Evolutionary conservation across 805 yeast species (phyloP), one percentile per base, ranked within the genome.

Genomic region (Candida patagonica): DNA sequence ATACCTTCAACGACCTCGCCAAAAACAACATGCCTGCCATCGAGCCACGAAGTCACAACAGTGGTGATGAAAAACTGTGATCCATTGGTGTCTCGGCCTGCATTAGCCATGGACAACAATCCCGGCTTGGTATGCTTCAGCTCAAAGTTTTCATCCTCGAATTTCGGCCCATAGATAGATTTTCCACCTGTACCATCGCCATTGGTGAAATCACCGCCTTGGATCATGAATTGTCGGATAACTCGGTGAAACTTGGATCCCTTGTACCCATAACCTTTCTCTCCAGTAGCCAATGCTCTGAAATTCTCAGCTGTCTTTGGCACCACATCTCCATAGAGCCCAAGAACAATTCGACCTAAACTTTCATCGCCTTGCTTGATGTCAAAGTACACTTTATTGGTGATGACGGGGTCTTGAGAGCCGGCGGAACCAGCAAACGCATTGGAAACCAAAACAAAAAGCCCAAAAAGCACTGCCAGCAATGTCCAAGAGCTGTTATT

Each of bases 61-160:
- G 96, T 88, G 56, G 95, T 87, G 66, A 92, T 81, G 73, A 88
- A 88, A 61, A 88, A 88, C 65, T 87, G 96, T 26, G 95, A 86
- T 16, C 96, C 96, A 60, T 87, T 87, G 51, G 71, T 66, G 56
- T 66, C 74, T 47, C 68, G 61, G 47, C 87, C 87, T 16, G 86
- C 80, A 53, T 79, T 79, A 58, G 87, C 87, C 87, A 79, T 79
- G 15, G 84, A 76, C 57, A 79, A 62, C 47, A 76, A 60, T 58
- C 80, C 81, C 35, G 81, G 80, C 62, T 78, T 72, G 56, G 67
- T 76, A 53, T 65, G 68, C 60, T 63, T 63, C 48, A 66, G 56
- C 74, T 73, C 65, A 65, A 70, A 56, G 76, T 77, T 82, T 68
- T 87, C 96, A 59, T 87, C 96, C 3, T 66, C 69, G 54, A 86